A percentile compares a stretch with the other conserved stretches of the same genome.
Conservation (phyloP, 1,139 yeast species). For the Yamadazyma friedrichii region DNA sequence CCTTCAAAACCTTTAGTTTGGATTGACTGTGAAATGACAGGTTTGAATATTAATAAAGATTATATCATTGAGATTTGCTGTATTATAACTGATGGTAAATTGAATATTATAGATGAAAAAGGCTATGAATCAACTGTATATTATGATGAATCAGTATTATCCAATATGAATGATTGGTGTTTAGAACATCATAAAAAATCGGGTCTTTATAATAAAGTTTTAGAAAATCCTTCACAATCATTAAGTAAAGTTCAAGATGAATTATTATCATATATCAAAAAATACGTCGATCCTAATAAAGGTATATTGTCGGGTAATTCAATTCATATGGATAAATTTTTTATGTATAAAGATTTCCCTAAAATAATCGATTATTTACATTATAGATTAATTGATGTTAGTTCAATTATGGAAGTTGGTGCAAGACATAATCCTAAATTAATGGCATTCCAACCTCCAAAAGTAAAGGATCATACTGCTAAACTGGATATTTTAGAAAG, state of each 20-base stretch:
- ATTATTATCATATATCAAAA: conserved; percentile 58
- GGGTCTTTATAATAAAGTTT: conserved; percentile 74
- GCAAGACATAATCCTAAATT: conserved; percentile 71
- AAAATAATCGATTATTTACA: conserved; percentile 66
- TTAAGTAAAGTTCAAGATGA: conserved; percentile 61
- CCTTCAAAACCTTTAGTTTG: conserved; percentile 58
- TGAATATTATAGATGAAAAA: conserved; percentile 60
- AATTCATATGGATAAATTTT: conserved; percentile 86
- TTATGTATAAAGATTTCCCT: conserved; percentile 84
- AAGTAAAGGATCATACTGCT: conserved; percentile 78
- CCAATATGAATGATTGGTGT: conserved; percentile 86
- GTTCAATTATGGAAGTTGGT: conserved; percentile 78
- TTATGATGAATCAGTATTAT: conserved; percentile 62
- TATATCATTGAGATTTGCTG: conserved; percentile 91
- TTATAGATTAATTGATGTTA: conserved; percentile 87
- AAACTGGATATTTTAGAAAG: conserved; percentile 85
- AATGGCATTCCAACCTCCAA: conserved; percentile 57
- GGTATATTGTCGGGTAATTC: conserved; percentile 90
- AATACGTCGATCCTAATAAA: conserved; percentile 47
- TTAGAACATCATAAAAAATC: conserved; percentile 70
- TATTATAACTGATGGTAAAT: conserved; percentile 77
- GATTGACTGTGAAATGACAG: conserved; percentile 92
- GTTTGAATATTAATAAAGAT: conserved; percentile 70
- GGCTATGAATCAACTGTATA: conserved; percentile 85
- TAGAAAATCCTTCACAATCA: conserved; percentile 53